Percentiles rank a stretch among this genome's conserved stretches.
phyloP scores from a whole-genome alignment of 495 filamentous ascomycete species.

The Penicillium cinerascens region DNA sequence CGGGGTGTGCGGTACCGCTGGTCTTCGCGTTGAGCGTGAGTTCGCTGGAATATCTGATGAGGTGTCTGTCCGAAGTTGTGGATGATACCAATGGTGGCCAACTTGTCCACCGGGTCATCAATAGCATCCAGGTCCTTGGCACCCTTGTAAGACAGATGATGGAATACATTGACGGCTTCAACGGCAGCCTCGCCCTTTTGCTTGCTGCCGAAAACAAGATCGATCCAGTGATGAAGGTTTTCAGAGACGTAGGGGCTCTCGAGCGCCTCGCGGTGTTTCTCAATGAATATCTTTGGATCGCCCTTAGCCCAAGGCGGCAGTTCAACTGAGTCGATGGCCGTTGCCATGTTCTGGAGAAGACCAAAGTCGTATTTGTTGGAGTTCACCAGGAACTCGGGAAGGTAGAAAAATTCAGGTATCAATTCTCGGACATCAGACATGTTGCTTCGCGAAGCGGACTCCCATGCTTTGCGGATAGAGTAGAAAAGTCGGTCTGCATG shows the following conservation, averaged over 20 bases:
- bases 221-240: constrained; percentile 91
- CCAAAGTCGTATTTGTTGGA: constrained; percentile 94
- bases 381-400: constrained; percentile 90
- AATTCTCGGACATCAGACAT: constrained; percentile 92
- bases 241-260: constrained; percentile 93
- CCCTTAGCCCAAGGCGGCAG: constrained; percentile 96
- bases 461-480: constrained; percentile 88
- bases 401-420: constrained; percentile 94
- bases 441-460: constrained; percentile 81
- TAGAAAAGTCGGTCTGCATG: constrained; percentile 94
- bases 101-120: constrained; percentile 75
- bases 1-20: constrained; percentile 55
- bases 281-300: constrained; percentile 91
- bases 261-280: constrained; percentile 88
- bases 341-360: constrained; percentile 70
- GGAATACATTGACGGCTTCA: constrained; percentile 92
- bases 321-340: constrained; percentile 75
- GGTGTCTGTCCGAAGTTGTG: constrained; percentile 99
- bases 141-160: constrained; percentile 90
- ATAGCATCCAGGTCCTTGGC: constrained; percentile 91
- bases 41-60: constrained; percentile 82
- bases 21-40: constrained; percentile 72
- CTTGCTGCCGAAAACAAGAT: constrained; percentile 91
- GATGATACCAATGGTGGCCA: constrained; percentile 90
- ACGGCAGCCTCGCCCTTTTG: constrained; percentile 91